Conservation (phyloP, 2,329 filamentous ascomycete genomes). For the Fusarium cicatricum region DNA sequence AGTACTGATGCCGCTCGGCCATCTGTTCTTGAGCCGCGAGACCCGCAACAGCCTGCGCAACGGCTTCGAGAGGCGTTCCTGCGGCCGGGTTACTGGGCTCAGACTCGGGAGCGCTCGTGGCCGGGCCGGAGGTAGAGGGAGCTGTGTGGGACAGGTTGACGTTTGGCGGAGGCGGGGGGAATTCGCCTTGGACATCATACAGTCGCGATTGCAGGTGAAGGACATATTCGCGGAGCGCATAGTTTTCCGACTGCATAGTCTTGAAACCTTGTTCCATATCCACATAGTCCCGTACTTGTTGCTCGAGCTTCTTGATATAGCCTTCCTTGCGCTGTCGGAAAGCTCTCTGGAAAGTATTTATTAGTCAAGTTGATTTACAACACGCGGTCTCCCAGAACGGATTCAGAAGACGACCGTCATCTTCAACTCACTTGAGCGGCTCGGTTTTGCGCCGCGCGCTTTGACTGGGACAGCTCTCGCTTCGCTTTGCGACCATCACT, state of each 20-base stretch:
- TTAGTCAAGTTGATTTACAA: slow-evolving; percentile 32
- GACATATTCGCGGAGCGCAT: slow-evolving; percentile 89
- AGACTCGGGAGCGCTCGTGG: slow-evolving; percentile 38
- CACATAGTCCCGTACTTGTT: slow-evolving; percentile 84
- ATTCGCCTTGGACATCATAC: slow-evolving; percentile 82
- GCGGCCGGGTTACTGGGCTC: slow-evolving; percentile 41
- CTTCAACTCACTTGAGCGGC: slow-evolving; percentile 83
- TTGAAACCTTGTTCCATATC: slow-evolving; percentile 81
- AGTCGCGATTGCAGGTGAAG: slow-evolving; percentile 88
- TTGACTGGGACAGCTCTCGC: slow-evolving; percentile 91
- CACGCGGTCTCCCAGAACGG: neutral
- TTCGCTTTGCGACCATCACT: slow-evolving; percentile 78
- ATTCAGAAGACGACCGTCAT: neutral
- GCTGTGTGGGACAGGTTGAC: slow-evolving; percentile 67
- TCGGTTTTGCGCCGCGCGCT: slow-evolving; percentile 94
- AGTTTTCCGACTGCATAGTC: slow-evolving; percentile 86
- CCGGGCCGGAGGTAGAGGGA: slow-evolving; percentile 36
- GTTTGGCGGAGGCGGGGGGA: slow-evolving; percentile 83
- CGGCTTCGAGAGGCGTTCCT: slow-evolving; percentile 55
- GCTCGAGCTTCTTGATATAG: slow-evolving; percentile 97
- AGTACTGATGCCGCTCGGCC: slow-evolving; percentile 48
- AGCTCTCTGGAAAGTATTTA: slow-evolving; percentile 70
- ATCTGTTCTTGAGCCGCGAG: slow-evolving; percentile 54
- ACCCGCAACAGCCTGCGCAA: slow-evolving; percentile 59
- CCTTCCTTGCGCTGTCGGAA: slow-evolving; percentile 98